phyloP scores from a whole-genome alignment of 2,329 filamentous ascomycete genomes.

The Aspergillus ustus region DNA sequence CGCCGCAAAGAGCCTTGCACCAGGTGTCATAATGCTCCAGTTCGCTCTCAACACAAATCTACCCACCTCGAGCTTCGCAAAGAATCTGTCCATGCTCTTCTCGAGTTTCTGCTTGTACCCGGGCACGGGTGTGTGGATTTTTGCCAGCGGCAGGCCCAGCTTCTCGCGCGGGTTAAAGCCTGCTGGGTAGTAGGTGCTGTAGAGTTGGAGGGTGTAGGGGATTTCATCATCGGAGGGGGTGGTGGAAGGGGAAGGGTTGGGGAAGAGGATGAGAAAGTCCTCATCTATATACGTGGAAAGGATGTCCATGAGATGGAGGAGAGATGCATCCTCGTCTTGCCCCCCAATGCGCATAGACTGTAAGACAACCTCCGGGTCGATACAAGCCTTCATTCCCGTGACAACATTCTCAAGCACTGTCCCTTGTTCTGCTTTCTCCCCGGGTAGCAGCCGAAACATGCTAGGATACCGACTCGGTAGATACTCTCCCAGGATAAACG shows the following conservation, averaged over 20 bases:
- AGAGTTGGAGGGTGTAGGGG: conserved; percentile 62
- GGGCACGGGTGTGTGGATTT: conserved; percentile 65
- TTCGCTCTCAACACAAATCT: conserved; percentile 62
- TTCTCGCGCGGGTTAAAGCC: conserved; percentile 64
- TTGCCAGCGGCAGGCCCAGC: conserved; percentile 55
- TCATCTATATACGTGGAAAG: conserved; percentile 61
- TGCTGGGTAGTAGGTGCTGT: conserved; percentile 60
- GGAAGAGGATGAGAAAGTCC: conserved; percentile 64
- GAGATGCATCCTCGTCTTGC: conserved; percentile 9
- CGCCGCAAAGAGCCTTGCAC: conserved; percentile 46
- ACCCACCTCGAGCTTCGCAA: conserved; percentile 58
- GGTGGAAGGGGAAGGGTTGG: conserved; percentile 34
- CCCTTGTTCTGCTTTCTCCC: not conserved
- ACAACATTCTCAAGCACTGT: conserved; percentile 51
- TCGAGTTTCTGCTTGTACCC: conserved; percentile 61
- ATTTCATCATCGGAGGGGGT: conserved; percentile 24
- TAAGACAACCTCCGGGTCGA: conserved; percentile 15
- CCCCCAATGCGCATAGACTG: not conserved
- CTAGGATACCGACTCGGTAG: conserved; percentile 62
- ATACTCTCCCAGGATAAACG: conserved; percentile 58
- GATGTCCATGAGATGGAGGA: conserved; percentile 43
- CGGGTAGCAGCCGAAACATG: conserved; percentile 51
- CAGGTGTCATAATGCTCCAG: conserved; percentile 46
- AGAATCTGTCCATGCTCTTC: conserved; percentile 66
- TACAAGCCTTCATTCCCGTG: conserved; percentile 50